Base-by-base conservation (phyloP, 2,329 filamentous ascomycete species). In the Hypoxylon sp. region DNA sequence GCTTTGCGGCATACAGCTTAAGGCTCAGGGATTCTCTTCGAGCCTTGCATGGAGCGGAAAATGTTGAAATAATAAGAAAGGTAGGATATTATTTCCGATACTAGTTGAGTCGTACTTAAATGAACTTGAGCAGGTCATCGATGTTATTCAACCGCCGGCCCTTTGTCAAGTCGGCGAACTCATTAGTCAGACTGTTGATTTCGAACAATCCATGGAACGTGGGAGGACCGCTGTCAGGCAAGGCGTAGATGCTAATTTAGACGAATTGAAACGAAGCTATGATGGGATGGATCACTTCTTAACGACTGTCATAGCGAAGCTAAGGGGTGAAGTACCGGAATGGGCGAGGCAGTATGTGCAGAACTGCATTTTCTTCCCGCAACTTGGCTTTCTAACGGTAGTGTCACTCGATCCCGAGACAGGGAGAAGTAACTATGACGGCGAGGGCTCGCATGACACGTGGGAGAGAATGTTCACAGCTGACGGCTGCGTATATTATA, bases 361-460 rank as follows among this genome's bases (percentile, higher is more conserved):
- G 23, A 92, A 92, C 45, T 95, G 95, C 56, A 88, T 94, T 12
- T 96, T 94, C 68, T 88, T 96, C 55, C 93, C 92, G 0, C 91
- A 96, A 64, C 82, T 97, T 26, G 94, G 94, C 0, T 99, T 97
- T 66, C 80, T 97, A 26, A 89, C 91, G 2, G 85, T 88, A 0
- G 85, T 96, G 11, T 80, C 80, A 2, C 70, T 86, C 3, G 82
- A 91, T 60, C 73, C 77, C 9, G 68, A 75, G 1, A 84, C 80
- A 1, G 83, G 83, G 0, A 73, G 78, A 35, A 80, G 82, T 0
- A 74, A 81, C 7, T 92, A 87, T 59, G 78, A 84, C 60, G 89
- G 89, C 1, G 75, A 81, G 50, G 76, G 78, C 0, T 67, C 75
- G 3, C 66, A 74, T 11, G 84, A 85, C 47, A 71, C 72, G 0